Evolutionary conservation across 2,329 filamentous ascomycete species (phyloP).

Genomic region (Exserohilum turcica): DNA sequence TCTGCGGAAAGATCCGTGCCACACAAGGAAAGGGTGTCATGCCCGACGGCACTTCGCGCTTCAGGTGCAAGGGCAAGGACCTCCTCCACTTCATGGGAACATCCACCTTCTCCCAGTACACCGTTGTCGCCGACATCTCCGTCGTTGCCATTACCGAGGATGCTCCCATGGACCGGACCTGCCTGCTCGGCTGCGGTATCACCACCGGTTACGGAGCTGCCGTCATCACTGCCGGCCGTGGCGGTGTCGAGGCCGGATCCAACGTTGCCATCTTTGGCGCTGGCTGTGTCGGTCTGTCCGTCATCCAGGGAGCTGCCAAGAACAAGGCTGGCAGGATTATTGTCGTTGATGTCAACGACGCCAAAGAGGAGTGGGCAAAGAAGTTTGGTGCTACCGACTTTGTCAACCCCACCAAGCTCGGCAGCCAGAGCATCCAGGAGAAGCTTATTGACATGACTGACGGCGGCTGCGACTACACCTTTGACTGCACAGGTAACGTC

Average conservation of each 20-base stretch:
- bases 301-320: constrained; percentile 90
- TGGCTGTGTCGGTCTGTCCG: constrained; percentile 92
- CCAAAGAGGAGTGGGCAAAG: constrained; percentile 87
- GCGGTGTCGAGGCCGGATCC: constrained; percentile 78
- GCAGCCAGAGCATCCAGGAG: constrained; percentile 79
- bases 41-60: constrained; percentile 94
- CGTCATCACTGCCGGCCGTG: constrained; percentile 78
- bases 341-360: constrained; percentile 79
- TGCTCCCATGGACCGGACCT: constrained; percentile 94
- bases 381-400: constrained; percentile 98
- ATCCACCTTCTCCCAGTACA: constrained; percentile 98
- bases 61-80: constrained; percentile 93
- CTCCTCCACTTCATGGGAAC: constrained; percentile 99
- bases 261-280: constrained; percentile 93
- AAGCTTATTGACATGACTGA: constrained; percentile 97
- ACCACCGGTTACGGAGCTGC: constrained; percentile 98
- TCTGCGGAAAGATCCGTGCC: constrained; percentile 97
- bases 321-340: constrained; percentile 82
- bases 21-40: constrained; percentile 96
- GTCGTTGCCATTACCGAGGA: constrained; percentile 90
- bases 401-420: constrained; percentile 78
- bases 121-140: constrained; percentile 97
- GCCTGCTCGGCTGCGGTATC: constrained; percentile 95
- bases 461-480: constrained; percentile 97
- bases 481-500: constrained; percentile 98